phyloP scores from a whole-genome alignment of 805 yeast genomes.

The Pichia manshurica region DNA sequence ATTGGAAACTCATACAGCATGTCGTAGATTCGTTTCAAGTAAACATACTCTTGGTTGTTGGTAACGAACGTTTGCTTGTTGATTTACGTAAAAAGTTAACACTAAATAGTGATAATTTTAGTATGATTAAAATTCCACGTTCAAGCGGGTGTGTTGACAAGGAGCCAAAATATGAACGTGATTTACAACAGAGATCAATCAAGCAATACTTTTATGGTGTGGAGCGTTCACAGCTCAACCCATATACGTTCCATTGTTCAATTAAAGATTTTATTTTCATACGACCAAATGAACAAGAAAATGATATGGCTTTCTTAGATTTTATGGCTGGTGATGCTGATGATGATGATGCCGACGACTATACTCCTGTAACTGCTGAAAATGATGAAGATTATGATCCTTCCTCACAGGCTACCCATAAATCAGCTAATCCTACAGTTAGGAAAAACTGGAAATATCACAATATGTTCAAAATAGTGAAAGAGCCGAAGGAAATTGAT shows the following conservation, averaged over 20 bases:
- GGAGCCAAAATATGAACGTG: slow-evolving; percentile 64
- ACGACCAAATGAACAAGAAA: slow-evolving; percentile 40
- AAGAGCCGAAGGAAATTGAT: slow-evolving; percentile 30
- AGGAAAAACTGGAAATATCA: slow-evolving; percentile 9
- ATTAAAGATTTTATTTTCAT: slow-evolving; percentile 55
- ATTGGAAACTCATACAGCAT: slow-evolving; percentile 46
- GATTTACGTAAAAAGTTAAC: slow-evolving; percentile 52
- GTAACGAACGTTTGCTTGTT: slow-evolving; percentile 62
- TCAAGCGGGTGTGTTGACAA: slow-evolving; percentile 74
- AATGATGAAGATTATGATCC: slow-evolving; percentile 35
- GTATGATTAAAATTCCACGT: slow-evolving; percentile 56
- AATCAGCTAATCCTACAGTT: neutral
- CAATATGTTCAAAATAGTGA: slow-evolving; percentile 13
- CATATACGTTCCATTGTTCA: slow-evolving; percentile 77
- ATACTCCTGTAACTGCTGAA: slow-evolving; percentile 10
- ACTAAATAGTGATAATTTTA: slow-evolving; percentile 25
- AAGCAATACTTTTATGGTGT: slow-evolving; percentile 89
- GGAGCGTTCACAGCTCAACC: slow-evolving; percentile 60
- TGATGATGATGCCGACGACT: slow-evolving; percentile 6
- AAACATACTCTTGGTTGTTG: slow-evolving; percentile 61
- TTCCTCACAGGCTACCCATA: neutral
- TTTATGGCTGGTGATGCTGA: slow-evolving; percentile 25
- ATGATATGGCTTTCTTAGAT: slow-evolving; percentile 14
- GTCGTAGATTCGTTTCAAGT: slow-evolving; percentile 56
- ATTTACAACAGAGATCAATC: slow-evolving; percentile 68